Evolutionary conservation across 371 early-diverging fungal species (phyloP), one percentile per base, ranked within the genome.

Genomic region (Mucor piriformis): DNA sequence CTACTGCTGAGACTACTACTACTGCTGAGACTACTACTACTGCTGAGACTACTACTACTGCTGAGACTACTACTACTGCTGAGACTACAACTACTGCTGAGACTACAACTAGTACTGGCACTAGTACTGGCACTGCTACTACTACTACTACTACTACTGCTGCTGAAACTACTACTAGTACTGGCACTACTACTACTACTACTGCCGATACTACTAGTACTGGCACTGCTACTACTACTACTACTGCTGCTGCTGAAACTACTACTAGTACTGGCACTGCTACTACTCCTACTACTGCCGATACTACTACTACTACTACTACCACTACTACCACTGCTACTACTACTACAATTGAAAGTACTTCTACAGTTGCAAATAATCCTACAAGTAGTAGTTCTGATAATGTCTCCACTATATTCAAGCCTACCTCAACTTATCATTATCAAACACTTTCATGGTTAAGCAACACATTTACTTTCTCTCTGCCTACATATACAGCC

Each of bases 381-480:
- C 0, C 21, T 34, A 33, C 59, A 15, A 50, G 21, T 3, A 16
- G 42, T n/a, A 20, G 13, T 32, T 7, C 33, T 24, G 18, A 16
- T 21, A 18, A 25, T n/a, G 56, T 43, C 3, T 25, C 61, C 11
- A 54, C 46, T n/a, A 51, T 46, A 3, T 65, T 69, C 43, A 62
- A 49, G 3, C 55, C 70, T 29, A 66, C 70, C 15, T 66, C 70
- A 2, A 70, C 61, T 18, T 70, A 71, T 37, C 60, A 50, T 20
- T 71, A 71, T 21, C 61, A 71, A 50, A 71, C 71, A 8, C 63
- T 63, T n/a, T 44, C 59, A 23, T 71, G 67, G 67, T 46, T 67
- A 21, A 49, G 57, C 16, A 50, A 76, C 2, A 61, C 63, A 3
- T 61, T 65, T n/a, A 72, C 64, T 49, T 58, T 79, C 8, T 72